These are phyloP conservation scores for Coemansia sp. DNA, from an alignment of 192 early-diverging fungal genomes.

Conservation along the genomic window DNA sequence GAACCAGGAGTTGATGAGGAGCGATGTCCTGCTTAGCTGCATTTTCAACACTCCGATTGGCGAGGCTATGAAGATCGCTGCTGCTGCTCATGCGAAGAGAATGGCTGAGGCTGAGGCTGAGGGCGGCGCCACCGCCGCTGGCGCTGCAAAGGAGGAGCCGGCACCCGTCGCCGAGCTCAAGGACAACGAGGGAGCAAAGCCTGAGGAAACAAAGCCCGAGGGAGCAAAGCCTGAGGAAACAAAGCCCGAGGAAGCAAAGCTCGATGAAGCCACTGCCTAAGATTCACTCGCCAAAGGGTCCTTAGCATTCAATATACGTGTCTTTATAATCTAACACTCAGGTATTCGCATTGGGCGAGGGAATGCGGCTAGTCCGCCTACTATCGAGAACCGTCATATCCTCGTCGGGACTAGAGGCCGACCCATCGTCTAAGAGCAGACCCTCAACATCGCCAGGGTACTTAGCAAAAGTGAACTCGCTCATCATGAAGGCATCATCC, in stretches of 20 bases:
- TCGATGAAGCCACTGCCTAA: conserved; percentile 13
- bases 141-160: conserved; percentile 38
- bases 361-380: not conserved
- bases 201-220: conserved; percentile 26
- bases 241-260: not conserved
- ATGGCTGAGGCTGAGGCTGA: conserved; percentile 54
- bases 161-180: conserved; percentile 33
- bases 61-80: conserved; percentile 44
- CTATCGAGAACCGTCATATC: conserved; percentile 8
- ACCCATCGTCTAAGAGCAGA: conserved; percentile 35
- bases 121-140: conserved; percentile 9
- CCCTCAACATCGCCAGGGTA: conserved; percentile 17
- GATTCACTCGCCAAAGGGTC: not conserved
- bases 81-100: conserved; percentile 38
- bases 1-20: conserved; percentile 43
- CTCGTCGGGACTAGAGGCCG: conserved; percentile 47
- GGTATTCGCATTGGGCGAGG: not conserved
- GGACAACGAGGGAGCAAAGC: conserved; percentile 39
- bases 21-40: conserved; percentile 45
- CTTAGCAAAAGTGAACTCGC: conserved; percentile 31
- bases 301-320: not conserved
- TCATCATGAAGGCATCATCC: conserved; percentile 46
- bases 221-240: conserved; percentile 42
- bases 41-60: conserved; percentile 54
- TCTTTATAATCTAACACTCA: not conserved